These are phyloP conservation scores for Trichoderma koningii DNA, from an alignment of 2,329 filamentous ascomycete species.

Conservation along the genomic window DNA sequence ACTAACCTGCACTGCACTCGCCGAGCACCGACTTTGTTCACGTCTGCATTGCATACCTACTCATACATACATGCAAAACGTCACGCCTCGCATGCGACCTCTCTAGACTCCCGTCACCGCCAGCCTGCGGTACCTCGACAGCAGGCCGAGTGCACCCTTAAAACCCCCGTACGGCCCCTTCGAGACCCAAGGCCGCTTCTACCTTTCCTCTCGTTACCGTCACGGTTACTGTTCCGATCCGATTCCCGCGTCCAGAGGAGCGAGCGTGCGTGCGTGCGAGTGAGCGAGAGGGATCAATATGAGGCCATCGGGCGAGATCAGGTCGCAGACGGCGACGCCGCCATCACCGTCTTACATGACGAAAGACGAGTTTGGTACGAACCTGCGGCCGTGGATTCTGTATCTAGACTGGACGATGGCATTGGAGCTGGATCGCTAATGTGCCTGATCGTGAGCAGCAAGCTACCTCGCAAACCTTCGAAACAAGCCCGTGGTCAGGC, in stretches of 20 bases:
- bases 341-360: conserved; percentile 66
- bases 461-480: conserved; percentile 72
- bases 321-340: conserved; percentile 58
- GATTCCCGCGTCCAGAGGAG: not conserved
- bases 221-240: no score
- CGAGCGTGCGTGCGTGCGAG: no score
- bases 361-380: conserved; percentile 66
- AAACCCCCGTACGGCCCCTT: conserved; percentile 3
- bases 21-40: conserved; percentile 7
- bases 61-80: conserved; percentile 15
- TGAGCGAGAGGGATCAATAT: conserved; percentile 27
- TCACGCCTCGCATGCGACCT: conserved; percentile 25
- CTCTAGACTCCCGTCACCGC: conserved; percentile 25
- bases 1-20: not conserved
- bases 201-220: conserved; percentile 1
- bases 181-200: conserved; percentile 5
- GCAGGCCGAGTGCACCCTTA: conserved; percentile 11
- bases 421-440: conserved; percentile 30
- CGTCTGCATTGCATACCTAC: conserved; percentile 16
- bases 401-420: not conserved
- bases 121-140: conserved; percentile 3
- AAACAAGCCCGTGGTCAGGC: conserved; percentile 65
- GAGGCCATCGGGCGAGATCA: conserved; percentile 40
- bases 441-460: conserved; percentile 48
- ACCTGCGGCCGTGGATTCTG: not conserved